A percentile compares a stretch with the other conserved stretches of the same genome.
These are phyloP conservation scores for Cercospora nicotianae DNA, from an alignment of 2,329 filamentous ascomycete genomes.

Conservation along the genomic window DNA sequence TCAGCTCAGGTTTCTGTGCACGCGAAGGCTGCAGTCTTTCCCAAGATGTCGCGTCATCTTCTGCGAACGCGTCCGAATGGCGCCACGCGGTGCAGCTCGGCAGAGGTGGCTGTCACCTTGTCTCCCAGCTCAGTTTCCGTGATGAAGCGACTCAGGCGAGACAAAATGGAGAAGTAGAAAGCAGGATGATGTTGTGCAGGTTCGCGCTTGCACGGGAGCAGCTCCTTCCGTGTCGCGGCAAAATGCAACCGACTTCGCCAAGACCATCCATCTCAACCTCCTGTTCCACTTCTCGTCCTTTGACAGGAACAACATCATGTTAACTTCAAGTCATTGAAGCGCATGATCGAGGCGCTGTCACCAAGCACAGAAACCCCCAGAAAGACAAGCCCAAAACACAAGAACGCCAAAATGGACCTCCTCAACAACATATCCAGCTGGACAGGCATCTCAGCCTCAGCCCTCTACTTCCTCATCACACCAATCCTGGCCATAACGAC, in stretches of 20 bases:
- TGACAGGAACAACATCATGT: background rate
- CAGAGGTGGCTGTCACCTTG: background rate
- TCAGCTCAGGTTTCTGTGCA: background rate
- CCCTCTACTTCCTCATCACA: background rate
- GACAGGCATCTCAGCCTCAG: background rate
- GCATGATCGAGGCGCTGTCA: background rate
- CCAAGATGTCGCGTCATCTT: background rate
- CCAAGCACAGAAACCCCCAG: too few relatives aligned
- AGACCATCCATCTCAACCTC: background rate
- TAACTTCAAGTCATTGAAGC: background rate
- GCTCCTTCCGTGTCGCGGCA: background rate
- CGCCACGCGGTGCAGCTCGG: background rate
- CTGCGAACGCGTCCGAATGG: background rate
- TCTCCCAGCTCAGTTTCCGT: background rate
- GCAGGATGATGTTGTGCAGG: background rate
- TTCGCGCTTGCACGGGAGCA: background rate
- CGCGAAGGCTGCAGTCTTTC: background rate
- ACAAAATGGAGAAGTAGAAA: background rate
- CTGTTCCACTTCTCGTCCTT: background rate
- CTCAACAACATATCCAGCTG: background rate
- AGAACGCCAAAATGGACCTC: background rate
- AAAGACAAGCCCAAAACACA: background rate
- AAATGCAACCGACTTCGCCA: background rate
- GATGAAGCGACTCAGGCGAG: background rate
- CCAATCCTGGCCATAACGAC: slow-evolving; percentile 21